Percentiles rank a stretch among this genome's conserved stretches.
Conservation (phyloP, 169 alveolate genomes). For the Ophryocystis elektroscirrha region DNA sequence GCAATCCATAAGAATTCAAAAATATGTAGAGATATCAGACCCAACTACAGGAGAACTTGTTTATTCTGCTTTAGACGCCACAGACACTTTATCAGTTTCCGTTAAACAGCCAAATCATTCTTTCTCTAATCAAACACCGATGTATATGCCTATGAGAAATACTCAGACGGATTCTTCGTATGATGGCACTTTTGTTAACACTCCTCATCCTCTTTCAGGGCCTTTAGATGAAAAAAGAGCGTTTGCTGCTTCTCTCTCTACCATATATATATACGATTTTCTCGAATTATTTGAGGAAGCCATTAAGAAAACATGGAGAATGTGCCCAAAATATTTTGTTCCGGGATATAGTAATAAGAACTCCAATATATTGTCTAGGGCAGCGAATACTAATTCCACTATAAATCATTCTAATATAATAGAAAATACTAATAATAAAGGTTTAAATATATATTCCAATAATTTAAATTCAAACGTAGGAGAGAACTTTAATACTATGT, state of each 20-base stretch:
- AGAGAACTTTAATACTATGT: no score
- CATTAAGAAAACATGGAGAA: constrained; percentile 19
- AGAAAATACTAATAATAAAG: neutral
- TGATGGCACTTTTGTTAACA: constrained; percentile 22
- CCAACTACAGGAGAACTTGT: constrained; percentile 28
- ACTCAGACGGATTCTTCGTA: constrained; percentile 5
- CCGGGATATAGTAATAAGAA: no score
- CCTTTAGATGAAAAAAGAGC: constrained; percentile 17
- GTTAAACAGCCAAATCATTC: neutral
- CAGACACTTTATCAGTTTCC: neutral
- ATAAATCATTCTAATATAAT: no score
- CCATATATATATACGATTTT: constrained; percentile 31
- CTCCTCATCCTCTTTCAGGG: constrained; percentile 27
- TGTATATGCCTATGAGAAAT: neutral
- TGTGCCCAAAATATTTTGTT: constrained; percentile 26
- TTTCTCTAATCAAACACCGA: neutral
- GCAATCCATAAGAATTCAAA: constrained; percentile 18
- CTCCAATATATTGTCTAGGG: no score
- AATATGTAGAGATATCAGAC: constrained; percentile 18
- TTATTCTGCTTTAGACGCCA: constrained; percentile 18
- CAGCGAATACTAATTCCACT: no score
- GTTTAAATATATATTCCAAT: neutral
- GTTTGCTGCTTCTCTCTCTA: constrained; percentile 17
- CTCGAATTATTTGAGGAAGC: constrained; percentile 26
- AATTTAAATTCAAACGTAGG: neutral